phyloP scores from a whole-genome alignment of 1,284 basidiomycete species.

The Cryptococcus wingfieldii region DNA sequence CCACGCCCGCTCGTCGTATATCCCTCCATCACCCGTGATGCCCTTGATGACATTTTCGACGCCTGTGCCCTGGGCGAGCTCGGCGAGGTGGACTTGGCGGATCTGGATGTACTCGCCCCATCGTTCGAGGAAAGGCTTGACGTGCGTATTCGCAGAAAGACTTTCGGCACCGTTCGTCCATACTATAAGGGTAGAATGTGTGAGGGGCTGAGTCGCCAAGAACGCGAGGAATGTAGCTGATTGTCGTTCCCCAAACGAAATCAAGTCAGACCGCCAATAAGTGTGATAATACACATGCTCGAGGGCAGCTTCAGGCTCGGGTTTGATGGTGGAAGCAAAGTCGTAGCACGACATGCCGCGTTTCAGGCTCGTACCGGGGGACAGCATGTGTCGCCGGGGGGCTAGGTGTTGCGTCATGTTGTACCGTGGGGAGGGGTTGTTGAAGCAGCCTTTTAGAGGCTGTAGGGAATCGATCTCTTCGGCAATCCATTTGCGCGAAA shows the following conservation, averaged over 20 bases:
- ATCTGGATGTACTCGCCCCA: constrained; percentile 70
- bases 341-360: constrained; percentile 82
- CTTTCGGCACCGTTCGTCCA: constrained; percentile 80
- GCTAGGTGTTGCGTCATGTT: constrained; percentile 64
- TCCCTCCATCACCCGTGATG: constrained; percentile 42
- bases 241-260: constrained; percentile 69
- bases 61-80: constrained; percentile 67
- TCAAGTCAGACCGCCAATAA: constrained; percentile 83
- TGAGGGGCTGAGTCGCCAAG: constrained; percentile 77
- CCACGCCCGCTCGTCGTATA: constrained; percentile 72
- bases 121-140: constrained; percentile 58
- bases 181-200: constrained; percentile 63
- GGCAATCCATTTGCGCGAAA: constrained; percentile 67
- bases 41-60: constrained; percentile 54
- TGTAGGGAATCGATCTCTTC: constrained; percentile 55
- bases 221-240: constrained; percentile 83
- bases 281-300: constrained; percentile 69
- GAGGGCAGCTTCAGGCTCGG: constrained; percentile 35
- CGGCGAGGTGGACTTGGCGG: constrained; percentile 61
- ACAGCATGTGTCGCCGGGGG: constrained; percentile 62
- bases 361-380: constrained; percentile 68
- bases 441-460: constrained; percentile 66
- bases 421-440: constrained; percentile 58
- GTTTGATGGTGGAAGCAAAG: constrained; percentile 69
- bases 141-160: constrained; percentile 55